These are phyloP conservation scores for Phytophthora syringae DNA, from an alignment of 352 stramenopile species.

Conservation along the genomic window DNA sequence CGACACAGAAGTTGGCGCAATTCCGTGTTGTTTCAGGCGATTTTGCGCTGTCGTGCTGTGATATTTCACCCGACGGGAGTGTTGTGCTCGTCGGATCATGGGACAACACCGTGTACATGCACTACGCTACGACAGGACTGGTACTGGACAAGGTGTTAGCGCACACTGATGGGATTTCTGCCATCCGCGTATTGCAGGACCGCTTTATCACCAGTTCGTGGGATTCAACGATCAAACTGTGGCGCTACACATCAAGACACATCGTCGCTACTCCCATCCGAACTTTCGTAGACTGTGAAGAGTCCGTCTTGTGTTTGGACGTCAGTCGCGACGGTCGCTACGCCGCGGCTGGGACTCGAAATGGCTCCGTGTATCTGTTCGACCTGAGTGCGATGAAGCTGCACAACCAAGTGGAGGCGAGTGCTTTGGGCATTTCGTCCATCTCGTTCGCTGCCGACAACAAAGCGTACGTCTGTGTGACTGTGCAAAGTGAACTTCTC, in stretches of 20 bases:
- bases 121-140: conserved; percentile 57
- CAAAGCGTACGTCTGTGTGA: conserved; percentile 70
- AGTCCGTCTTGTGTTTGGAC: conserved; percentile 71
- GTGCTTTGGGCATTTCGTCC: conserved; percentile 54
- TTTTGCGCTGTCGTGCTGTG: conserved; percentile 68
- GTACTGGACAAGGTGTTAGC: conserved; percentile 70
- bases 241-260: conserved; percentile 64
- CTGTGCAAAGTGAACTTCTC: conserved; percentile 70
- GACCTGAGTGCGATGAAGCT: conserved; percentile 37
- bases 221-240: conserved; percentile 81
- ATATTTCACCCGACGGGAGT: conserved; percentile 70
- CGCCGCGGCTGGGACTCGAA: conserved; percentile 59
- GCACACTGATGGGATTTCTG: conserved; percentile 75
- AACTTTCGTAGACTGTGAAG: conserved; percentile 69
- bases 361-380: conserved; percentile 66
- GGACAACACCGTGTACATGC: conserved; percentile 84
- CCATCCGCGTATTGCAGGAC: conserved; percentile 61
- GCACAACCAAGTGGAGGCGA: conserved; percentile 44
- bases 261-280: conserved; percentile 57
- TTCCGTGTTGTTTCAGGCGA: conserved; percentile 40
- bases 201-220: conserved; percentile 79
- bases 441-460: conserved; percentile 60
- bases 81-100: conserved; percentile 70
- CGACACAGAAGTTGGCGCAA: conserved; percentile 34
- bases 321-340: conserved; percentile 61